These are phyloP conservation scores for Moesziomyces aphidis DNA, from an alignment of 1,284 basidiomycete species.

Conservation along the genomic window DNA sequence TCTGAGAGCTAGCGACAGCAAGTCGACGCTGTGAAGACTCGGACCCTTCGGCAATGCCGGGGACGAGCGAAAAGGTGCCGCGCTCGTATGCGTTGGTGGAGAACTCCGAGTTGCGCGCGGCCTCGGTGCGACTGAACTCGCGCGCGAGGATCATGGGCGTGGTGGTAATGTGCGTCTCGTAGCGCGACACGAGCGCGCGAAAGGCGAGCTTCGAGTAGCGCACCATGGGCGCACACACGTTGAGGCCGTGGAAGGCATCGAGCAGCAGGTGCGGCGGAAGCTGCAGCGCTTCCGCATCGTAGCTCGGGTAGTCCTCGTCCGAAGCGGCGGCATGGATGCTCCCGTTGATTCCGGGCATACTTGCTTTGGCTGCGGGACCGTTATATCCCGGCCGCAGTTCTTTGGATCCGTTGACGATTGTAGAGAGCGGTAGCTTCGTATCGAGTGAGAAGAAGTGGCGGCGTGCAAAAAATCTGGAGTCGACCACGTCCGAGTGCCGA, in stretches of 20 bases:
- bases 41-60: slow-evolving; percentile 48
- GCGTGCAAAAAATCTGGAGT: too few species aligned
- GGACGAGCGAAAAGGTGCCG: slow-evolving; percentile 71
- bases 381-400: background rate
- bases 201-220: slow-evolving; percentile 75
- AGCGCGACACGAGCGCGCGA: slow-evolving; percentile 72
- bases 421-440: too few species aligned
- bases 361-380: background rate
- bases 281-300: slow-evolving; percentile 25
- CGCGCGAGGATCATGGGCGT: slow-evolving; percentile 75
- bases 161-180: slow-evolving; percentile 74
- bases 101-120: slow-evolving; percentile 73
- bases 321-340: background rate
- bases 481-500: too few species aligned
- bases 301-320: slow-evolving; percentile 9
- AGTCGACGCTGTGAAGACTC: slow-evolving; percentile 21
- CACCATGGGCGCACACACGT: slow-evolving; percentile 71
- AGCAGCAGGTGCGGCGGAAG: slow-evolving; percentile 53
- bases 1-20: background rate
- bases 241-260: slow-evolving; percentile 50
- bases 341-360: slow-evolving; percentile 1
- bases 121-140: slow-evolving; percentile 73
- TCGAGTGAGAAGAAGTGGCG: too few species aligned
- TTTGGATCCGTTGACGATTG: background rate
- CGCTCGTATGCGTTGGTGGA: slow-evolving; percentile 71